Base-by-base conservation (phyloP, 1,139 yeast genomes). In the Hanseniaspora uvarum region DNA sequence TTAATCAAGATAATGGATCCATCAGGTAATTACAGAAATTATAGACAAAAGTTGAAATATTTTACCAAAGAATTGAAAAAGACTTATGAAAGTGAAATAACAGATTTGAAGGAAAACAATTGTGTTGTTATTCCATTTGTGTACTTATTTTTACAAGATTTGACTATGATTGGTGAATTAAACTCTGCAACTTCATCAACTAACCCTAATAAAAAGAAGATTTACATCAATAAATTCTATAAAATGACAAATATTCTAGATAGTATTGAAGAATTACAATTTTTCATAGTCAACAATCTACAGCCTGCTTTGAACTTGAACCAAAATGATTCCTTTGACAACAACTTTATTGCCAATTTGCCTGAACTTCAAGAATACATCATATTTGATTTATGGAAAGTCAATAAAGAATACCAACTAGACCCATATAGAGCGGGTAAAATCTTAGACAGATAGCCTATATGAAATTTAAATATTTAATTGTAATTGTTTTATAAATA, bases 101-200 rank as follows among this genome's bases (percentile, higher is more conserved):
- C 6, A 7, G 37, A 30, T 4, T 19, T 44, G 14, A 44, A 44
- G 16, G 70, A 77, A 16, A 72, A 75, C 48, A 83, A 75, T 44
- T 70, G 81, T 24, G 94, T 95, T 0, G 79, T 83, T 46, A 92
- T 88, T 24, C 97, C 97, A 6, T 89, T 86, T 65, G 75, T 88
- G 58, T 87, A 94, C 40, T 71, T 88, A 55, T 86, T 85, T 64
- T 72, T 88, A 51, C 94, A 87, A 64, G 97, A 89, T 66, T 71
- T 89, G 62, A 87, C 95, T 0, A 86, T 88, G 69, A 81, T 87
- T 26, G 80, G 82, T 50, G 97, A 89, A 62, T 96, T 96, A 19
- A 88, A 87, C 65, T 78, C 87, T 37, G 82, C 77, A 60, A 81
- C 81, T 26, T 74, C 78, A 54, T 73, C 80, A 14, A 81, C 82